Evolutionary conservation across 1,284 basidiomycete species (phyloP).

Genomic region (Ceratobasidium sp.): DNA sequence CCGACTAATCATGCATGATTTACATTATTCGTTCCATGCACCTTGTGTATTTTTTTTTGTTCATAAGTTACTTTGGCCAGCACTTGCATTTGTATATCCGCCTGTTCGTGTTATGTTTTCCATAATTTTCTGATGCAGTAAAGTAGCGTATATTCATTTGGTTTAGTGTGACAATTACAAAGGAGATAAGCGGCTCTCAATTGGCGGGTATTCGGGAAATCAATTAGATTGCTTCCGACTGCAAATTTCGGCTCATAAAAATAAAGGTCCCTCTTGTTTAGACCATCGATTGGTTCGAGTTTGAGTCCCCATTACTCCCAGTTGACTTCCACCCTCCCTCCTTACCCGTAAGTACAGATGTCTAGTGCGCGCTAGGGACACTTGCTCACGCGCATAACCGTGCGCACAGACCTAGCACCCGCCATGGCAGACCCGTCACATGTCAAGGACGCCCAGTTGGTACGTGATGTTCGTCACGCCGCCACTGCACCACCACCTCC

Average conservation of each 20-base stretch:
- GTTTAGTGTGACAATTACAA: slow-evolving; percentile 8
- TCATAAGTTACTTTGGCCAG: not conserved
- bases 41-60: slow-evolving; percentile 31
- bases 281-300: not conserved
- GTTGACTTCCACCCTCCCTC: slow-evolving; percentile 3
- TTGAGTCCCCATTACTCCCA: not conserved
- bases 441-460: slow-evolving; percentile 32
- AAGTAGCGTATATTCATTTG: slow-evolving; percentile 32
- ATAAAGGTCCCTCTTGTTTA: slow-evolving; percentile 33
- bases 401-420: not conserved
- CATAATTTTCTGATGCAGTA: slow-evolving; percentile 23
- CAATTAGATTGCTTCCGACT: slow-evolving; percentile 32
- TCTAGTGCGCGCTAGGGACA: not conserved
- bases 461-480: slow-evolving; percentile 25
- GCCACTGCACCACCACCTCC: not conserved
- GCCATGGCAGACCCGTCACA: slow-evolving; percentile 23
- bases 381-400: not conserved
- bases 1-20: slow-evolving; percentile 30
- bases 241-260: slow-evolving; percentile 34
- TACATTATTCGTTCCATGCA: slow-evolving; percentile 35
- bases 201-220: slow-evolving; percentile 5
- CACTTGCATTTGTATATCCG: slow-evolving; percentile 28
- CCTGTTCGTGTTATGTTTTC: slow-evolving; percentile 24
- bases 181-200: slow-evolving; percentile 5
- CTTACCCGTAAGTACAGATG: not conserved